phyloP scores from a whole-genome alignment of 2,329 filamentous ascomycete genomes.

The Verruconis gallopava region DNA sequence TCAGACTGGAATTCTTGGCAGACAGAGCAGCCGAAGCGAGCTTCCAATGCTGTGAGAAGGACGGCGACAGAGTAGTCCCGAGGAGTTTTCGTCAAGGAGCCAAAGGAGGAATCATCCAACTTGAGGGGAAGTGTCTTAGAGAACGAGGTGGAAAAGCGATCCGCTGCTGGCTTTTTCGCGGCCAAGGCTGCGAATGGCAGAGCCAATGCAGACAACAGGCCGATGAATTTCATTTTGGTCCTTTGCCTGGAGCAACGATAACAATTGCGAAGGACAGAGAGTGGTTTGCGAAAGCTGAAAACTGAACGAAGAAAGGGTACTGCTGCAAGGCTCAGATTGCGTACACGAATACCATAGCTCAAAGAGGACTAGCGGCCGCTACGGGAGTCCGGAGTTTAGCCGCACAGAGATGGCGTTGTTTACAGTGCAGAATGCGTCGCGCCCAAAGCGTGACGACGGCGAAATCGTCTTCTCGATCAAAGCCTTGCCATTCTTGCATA shows the following conservation, averaged over 20 bases:
- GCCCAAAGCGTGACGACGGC: too few species aligned
- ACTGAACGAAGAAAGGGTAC: too few species aligned
- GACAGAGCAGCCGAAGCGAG: conserved; percentile 70
- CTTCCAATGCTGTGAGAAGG: conserved; percentile 74
- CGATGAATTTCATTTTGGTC: conserved; percentile 52
- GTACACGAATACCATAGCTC: conserved; percentile 1
- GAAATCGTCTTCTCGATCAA: too few species aligned
- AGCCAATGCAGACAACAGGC: conserved; percentile 48
- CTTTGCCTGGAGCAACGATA: too few species aligned
- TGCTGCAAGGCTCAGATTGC: too few species aligned
- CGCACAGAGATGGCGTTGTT: too few species aligned
- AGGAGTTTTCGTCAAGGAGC: conserved; percentile 59
- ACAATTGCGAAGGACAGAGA: too few species aligned
- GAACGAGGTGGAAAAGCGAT: conserved; percentile 61
- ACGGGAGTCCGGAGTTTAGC: not conserved
- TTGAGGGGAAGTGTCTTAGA: conserved; percentile 60
- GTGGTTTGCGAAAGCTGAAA: too few species aligned
- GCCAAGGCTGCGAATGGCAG: conserved; percentile 48
- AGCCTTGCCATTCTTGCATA: too few species aligned
- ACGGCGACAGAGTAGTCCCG: conserved; percentile 76
- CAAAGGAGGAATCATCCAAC: conserved; percentile 64
- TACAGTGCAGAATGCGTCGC: not conserved
- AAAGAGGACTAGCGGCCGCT: not conserved
- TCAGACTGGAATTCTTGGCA: conserved; percentile 90
- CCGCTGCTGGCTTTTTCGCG: conserved; percentile 48